Conservation (phyloP, 176 grass and related monocot genomes). For the Cenchrus fungigraminus region DNA sequence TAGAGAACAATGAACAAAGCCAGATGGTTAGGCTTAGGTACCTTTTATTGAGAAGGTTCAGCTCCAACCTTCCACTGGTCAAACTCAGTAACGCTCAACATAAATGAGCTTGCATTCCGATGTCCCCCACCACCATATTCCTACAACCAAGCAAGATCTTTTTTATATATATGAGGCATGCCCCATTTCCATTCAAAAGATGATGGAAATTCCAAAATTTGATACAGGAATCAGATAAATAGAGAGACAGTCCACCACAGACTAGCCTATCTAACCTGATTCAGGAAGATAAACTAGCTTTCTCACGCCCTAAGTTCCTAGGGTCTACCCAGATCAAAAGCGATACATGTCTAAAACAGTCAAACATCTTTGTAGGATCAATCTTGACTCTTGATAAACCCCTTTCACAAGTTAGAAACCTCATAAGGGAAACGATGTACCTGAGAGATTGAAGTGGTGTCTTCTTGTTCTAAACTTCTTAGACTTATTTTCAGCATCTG, state of each 20-base stretch:
- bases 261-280: too few species aligned
- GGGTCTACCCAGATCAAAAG: too few species aligned
- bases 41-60: slow-evolving; percentile 24
- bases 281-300: too few species aligned
- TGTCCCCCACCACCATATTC: slow-evolving; percentile 85
- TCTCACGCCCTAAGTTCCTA: too few species aligned
- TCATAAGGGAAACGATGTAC: slow-evolving; percentile 1
- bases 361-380: not conserved
- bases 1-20: not conserved
- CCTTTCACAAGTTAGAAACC: slow-evolving; percentile 34
- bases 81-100: slow-evolving; percentile 68
- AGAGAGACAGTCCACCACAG: too few species aligned
- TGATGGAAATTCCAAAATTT: too few species aligned
- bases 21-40: not conserved
- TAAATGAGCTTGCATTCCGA: slow-evolving; percentile 85
- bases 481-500: slow-evolving; percentile 83
- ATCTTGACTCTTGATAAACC: not conserved
- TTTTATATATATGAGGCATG: too few species aligned
- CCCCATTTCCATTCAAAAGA: too few species aligned
- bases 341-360: not conserved
- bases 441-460: slow-evolving; percentile 74
- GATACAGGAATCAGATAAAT: too few species aligned
- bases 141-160: slow-evolving; percentile 45
- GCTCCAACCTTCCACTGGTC: slow-evolving; percentile 72
- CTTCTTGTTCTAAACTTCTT: slow-evolving; percentile 80